These are phyloP conservation scores for Trichosporon sp. DNA, from an alignment of 1,284 basidiomycete species.

Conservation along the genomic window DNA sequence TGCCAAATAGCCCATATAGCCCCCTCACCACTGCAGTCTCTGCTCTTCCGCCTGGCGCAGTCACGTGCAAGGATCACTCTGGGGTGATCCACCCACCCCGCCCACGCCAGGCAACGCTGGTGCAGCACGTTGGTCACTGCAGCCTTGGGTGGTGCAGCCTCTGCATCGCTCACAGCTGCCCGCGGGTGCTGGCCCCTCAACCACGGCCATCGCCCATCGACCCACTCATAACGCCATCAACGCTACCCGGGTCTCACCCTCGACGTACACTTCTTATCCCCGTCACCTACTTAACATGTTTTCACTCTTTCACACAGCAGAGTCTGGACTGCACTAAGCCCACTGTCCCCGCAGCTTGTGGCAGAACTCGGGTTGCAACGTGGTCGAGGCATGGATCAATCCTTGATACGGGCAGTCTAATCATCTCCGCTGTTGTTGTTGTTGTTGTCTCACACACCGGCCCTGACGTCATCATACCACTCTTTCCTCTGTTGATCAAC, in stretches of 20 bases:
- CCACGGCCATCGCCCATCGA: not conserved
- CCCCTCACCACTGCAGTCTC: not conserved
- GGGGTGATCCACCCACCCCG: not conserved
- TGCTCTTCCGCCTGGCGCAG: not conserved
- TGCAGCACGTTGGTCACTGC: constrained; percentile 3
- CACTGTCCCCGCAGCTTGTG: constrained; percentile 1
- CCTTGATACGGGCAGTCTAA: not conserved
- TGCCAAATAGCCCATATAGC: not conserved
- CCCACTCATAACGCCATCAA: constrained; percentile 9
- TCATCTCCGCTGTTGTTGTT: not conserved
- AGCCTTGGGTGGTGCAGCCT: not conserved
- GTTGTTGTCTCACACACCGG: not conserved
- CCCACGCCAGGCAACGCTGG: not conserved
- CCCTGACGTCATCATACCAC: not conserved
- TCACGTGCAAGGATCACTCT: constrained; percentile 11
- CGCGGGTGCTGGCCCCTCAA: too few relatives aligned
- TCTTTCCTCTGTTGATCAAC: not conserved
- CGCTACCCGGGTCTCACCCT: not conserved
- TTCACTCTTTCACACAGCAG: not conserved
- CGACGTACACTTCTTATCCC: not conserved
- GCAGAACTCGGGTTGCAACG: not conserved
- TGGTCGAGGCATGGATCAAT: not conserved
- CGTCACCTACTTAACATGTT: not conserved
- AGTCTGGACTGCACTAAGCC: not conserved
- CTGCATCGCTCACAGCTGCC: not conserved